Evolutionary conservation across 2,329 filamentous ascomycete species (phyloP), one percentile per base, ranked within the genome.

Genomic region (Colletotrichum karsti): DNA sequence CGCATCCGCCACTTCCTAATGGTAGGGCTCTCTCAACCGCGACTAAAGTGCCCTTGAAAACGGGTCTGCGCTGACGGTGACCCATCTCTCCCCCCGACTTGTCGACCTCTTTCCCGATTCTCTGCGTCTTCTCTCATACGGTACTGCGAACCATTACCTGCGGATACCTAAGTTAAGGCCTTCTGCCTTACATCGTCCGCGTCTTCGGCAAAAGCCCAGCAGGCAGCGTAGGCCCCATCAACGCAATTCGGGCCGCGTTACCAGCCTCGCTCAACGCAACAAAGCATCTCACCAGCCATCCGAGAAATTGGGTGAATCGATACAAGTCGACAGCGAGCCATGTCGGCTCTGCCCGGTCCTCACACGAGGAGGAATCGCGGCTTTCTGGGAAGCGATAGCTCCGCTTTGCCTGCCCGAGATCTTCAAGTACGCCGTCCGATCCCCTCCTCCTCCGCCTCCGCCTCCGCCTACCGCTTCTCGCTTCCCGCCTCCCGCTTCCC

Each of bases 311-410:
- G 46, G 12, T 58, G 44, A 63, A 15, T 35, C 46, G 33, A 44
- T 20, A 13, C 12, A 10, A 44, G n/a, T 57, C 42, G 51, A 55
- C 64, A 73, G 55, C 64, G 62, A 70, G 70, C 70, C 67, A 76
- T 77, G 73, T 75, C 78, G 72, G 76, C 76, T 44, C 73, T 79
- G 67, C 75, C 75, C n/a, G 78, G 80, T 57, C 72, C 66, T 69
- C 55, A 26, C 2, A 24, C 15, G 41, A 67, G 66, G 63, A 78
- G 77, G 53, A 87, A 87, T 68, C 83, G 84, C 65, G 85, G 85
- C 42, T 87, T 85, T 69, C 76, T 87, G 50, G 85, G 84, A 69
- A 77, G 78, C 41, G 83, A 86, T 73, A 86, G 83, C 75, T 85
- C 83, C 69, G 84, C 83, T n/a, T 75, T 87, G 42, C 73, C 83